Base-by-base conservation (phyloP, 345 rosid species). In the Gossypium turneri region DNA sequence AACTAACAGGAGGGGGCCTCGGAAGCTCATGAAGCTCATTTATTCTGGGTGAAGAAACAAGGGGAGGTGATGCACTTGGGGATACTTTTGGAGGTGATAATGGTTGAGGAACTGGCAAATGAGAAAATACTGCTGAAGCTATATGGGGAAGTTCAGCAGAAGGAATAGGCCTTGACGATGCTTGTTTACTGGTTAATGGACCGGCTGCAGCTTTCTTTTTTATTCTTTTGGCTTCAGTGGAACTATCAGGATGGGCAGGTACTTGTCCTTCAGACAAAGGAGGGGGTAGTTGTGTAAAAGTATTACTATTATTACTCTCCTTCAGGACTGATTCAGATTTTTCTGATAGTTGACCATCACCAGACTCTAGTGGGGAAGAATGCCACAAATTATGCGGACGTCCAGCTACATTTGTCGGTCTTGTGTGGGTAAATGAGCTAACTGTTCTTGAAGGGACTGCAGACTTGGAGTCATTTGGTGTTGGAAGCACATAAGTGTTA, bases 21-120 rank as follows among this genome's bases (percentile, higher is more conserved):
- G 99, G 99, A 82, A 96, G 99, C 84, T 90, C 88, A 64, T 96
- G 98, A 74, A 92, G 97, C 86, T 90, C 97, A 47, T 84, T 90
- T 67, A 83, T 85, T 73, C 89, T 88, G 27, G 97, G 98, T 67
- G 98, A 91, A 68, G 90, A 89, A 77, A 61, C 87, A 75, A 82
- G 90, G 50, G 90, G 98, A 47, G 99, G 99, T 52, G 98, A 96
- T 47, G 94, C 88, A 67, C 79, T 85, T 22, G 97, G 97, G 56
- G 95, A 93, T 72, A 74, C 84, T 81, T 85, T 89, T 64, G 95
- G 93, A 74, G 98, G 84, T 78, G 90, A 80, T 29, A 84, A 76
- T 63, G 83, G 73, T 72, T 80, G 91, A 75, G 82, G 86, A 84
- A 71, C 76, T 11, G 87, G 83, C n/a, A 79, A 60, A 58, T 83